Base-by-base conservation (phyloP, 345 rosid species). In the Gossypium arboreum region DNA sequence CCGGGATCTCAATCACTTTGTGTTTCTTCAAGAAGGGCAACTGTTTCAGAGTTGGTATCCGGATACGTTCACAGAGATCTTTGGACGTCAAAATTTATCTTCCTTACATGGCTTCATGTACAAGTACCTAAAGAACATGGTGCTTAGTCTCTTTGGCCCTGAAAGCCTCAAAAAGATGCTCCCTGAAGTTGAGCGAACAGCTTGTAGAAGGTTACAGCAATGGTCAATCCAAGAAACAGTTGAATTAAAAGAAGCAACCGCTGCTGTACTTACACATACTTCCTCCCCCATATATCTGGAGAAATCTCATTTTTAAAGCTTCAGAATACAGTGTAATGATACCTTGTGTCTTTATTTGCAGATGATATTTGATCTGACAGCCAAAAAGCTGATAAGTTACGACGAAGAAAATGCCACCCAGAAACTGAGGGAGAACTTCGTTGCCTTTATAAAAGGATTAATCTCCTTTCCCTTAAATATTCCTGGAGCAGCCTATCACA, bases 41-140 rank as follows among this genome's bases (percentile, higher is more conserved):
- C 71, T 86, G 83, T 90, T 95, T 82, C 89, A 91, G 85, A 92
- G 98, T 83, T 95, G 99, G 96, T 95, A 95, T 77, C 99, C 99
- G 43, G 93, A 90, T 39, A 91, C 99, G 24, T 95, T 95, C 78
- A 93, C 89, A 4, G 88, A 93, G 81, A 88, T 93, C 80, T 90
- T 95, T 76, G 99, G 99, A 73, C 75, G 73, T 69, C 94, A 89
- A 25, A 95, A 93, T 83, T 93, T 91, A 20, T 97, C 98, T 62
- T 91, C 98, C 0, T 78, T 91, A 69, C 98, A 94, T 71, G 98
- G 98, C 24, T 86, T 89, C 79, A 90, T 94, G 92, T 91, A 91
- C 82, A 94, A 88, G 84, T 92, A 92, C 88, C 91, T 92, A 4
- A 92, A 89, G 81, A 87, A 83, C 79, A 89, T 94, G 97, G 93